Percentiles rank a stretch among this genome's conserved stretches.
These are phyloP conservation scores for Hericium alpestre DNA, from an alignment of 768 basidiomycete species.

Conservation along the genomic window DNA sequence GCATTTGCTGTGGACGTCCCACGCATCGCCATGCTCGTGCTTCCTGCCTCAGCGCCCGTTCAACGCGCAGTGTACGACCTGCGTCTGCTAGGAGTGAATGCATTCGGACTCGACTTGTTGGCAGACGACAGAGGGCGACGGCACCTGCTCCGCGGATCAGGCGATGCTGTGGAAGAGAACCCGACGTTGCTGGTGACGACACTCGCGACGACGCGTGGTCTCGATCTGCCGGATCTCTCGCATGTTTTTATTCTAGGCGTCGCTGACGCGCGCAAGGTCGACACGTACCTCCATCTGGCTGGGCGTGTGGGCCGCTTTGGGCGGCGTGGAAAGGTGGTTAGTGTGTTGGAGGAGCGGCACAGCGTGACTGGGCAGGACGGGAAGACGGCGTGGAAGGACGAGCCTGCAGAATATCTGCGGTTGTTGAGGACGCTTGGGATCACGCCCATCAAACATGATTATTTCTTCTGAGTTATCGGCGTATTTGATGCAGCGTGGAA, in stretches of 20 bases:
- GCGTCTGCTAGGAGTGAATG: constrained; percentile 55
- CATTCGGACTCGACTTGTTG: constrained; percentile 47
- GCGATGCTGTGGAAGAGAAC: constrained; percentile 29
- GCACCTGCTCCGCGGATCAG: constrained; percentile 29
- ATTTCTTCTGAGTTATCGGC: constrained; percentile 29
- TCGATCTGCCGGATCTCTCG: constrained; percentile 60
- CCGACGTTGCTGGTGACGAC: constrained; percentile 62
- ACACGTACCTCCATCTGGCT: constrained; percentile 58
- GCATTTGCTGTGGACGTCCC: constrained; percentile 68
- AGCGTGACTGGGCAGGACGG: constrained; percentile 31
- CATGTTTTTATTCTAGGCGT: constrained; percentile 70
- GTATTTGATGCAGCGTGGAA: too few species aligned
- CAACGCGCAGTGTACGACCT: constrained; percentile 56
- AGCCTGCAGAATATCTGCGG: neutral
- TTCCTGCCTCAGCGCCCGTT: constrained; percentile 53
- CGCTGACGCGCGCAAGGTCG: constrained; percentile 39
- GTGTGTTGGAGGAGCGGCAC: constrained; percentile 34
- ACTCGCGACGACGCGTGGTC: constrained; percentile 56
- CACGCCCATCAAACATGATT: constrained; percentile 35
- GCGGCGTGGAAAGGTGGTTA: constrained; percentile 54
- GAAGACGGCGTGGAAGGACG: constrained; percentile 19
- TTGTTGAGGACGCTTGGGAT: constrained; percentile 18
- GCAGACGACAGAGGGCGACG: constrained; percentile 30
- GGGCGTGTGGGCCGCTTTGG: constrained; percentile 73
- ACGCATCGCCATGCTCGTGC: constrained; percentile 51